These are phyloP conservation scores for Irpex sp. DNA, from an alignment of 1,284 basidiomycete species.

Conservation along the genomic window DNA sequence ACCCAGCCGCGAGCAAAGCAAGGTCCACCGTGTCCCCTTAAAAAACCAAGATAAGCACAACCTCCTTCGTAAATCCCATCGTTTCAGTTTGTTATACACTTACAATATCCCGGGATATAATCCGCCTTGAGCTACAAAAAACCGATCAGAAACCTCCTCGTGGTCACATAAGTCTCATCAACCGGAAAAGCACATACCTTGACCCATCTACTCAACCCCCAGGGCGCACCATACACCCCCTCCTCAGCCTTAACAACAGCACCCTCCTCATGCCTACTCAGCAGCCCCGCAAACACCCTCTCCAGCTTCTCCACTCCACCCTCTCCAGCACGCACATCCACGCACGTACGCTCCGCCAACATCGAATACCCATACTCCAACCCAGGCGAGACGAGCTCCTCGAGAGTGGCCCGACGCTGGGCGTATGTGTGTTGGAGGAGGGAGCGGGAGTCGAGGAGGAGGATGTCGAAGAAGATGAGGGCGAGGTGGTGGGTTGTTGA, in stretches of 20 bases:
- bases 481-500: slow-evolving; percentile 53
- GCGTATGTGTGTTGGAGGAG: slow-evolving; percentile 54
- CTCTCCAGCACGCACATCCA: slow-evolving; percentile 12
- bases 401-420: slow-evolving; percentile 54
- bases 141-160: too few species aligned
- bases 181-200: slow-evolving; percentile 42
- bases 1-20: slow-evolving; percentile 67
- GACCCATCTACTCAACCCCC: slow-evolving; percentile 57
- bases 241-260: slow-evolving; percentile 73
- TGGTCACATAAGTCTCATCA: too few species aligned
- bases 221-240: slow-evolving; percentile 57
- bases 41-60: not conserved
- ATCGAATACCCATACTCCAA: slow-evolving; percentile 53
- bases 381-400: slow-evolving; percentile 38
- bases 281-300: slow-evolving; percentile 43
- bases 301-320: slow-evolving; percentile 30
- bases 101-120: slow-evolving; percentile 75
- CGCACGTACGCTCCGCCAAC: slow-evolving; percentile 45
- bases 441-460: slow-evolving; percentile 56
- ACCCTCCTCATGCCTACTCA: slow-evolving; percentile 54
- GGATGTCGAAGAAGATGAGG: slow-evolving; percentile 80
- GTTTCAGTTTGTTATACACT: not conserved
- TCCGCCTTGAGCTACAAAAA: slow-evolving; percentile 54
- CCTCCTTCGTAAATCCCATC: not conserved
- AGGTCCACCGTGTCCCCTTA: slow-evolving; percentile 66